Percentiles rank a stretch among this genome's conserved stretches.
Conservation (phyloP, 2,329 filamentous ascomycete genomes). For the Fonsecaea nubica region DNA sequence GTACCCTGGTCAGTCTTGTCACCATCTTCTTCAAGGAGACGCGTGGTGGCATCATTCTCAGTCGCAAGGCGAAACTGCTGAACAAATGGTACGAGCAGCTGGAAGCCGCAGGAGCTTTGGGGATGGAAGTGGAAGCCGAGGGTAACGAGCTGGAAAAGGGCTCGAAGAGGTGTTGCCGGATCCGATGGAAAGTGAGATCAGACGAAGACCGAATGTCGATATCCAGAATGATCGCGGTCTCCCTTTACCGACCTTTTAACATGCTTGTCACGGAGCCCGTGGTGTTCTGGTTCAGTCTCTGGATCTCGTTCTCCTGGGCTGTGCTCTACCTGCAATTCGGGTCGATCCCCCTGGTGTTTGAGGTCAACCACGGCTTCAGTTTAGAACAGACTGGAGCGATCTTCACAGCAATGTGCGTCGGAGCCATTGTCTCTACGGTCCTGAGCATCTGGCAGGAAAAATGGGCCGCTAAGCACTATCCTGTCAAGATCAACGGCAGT, state of each 20-base stretch:
- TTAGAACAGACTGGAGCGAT: slow-evolving; percentile 71
- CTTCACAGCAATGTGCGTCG: slow-evolving; percentile 75
- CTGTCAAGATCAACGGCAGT: slow-evolving; percentile 49
- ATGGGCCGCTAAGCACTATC: slow-evolving; percentile 51
- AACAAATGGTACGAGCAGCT: slow-evolving; percentile 81
- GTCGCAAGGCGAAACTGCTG: slow-evolving; percentile 72
- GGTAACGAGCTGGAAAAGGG: slow-evolving; percentile 70
- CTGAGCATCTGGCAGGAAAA: slow-evolving; percentile 74
- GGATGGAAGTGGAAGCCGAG: slow-evolving; percentile 49
- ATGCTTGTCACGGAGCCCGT: slow-evolving; percentile 69
- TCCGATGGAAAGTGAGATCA: slow-evolving; percentile 37
- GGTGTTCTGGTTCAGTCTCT: slow-evolving; percentile 76
- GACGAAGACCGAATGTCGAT: slow-evolving; percentile 37
- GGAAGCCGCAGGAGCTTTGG: slow-evolving; percentile 68
- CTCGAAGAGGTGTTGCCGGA: slow-evolving; percentile 39
- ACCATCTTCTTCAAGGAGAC: slow-evolving; percentile 80
- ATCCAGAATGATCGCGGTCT: slow-evolving; percentile 35
- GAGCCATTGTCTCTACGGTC: slow-evolving; percentile 68
- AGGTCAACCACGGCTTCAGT: slow-evolving; percentile 69
- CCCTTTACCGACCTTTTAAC: slow-evolving; percentile 43
- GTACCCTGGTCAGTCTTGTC: slow-evolving; percentile 68
- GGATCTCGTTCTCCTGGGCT: slow-evolving; percentile 89
- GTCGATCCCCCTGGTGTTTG: slow-evolving; percentile 79
- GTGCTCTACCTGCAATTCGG: slow-evolving; percentile 85
- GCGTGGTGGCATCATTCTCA: slow-evolving; percentile 78